A percentile compares a stretch with the other conserved stretches of the same genome.
These are phyloP conservation scores for Kitagawia praeruptora DNA, from an alignment of 129 eudicot species.

Conservation along the genomic window DNA sequence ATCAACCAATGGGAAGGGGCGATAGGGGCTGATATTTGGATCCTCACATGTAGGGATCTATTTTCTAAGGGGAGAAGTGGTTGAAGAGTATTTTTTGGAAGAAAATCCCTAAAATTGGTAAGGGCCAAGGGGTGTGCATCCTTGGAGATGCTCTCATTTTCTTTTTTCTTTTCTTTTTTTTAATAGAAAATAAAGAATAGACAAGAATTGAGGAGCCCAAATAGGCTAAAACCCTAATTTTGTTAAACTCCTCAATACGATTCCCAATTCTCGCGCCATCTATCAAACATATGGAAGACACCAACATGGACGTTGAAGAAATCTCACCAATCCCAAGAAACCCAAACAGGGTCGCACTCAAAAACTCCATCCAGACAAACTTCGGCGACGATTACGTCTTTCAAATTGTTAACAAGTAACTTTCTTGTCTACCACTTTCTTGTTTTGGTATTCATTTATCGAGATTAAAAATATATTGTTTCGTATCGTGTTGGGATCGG, in stretches of 20 bases:
- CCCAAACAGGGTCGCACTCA: slow-evolving; percentile 40
- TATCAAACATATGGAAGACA: slow-evolving; percentile 31
- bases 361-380: slow-evolving; percentile 78
- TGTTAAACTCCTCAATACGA: not conserved
- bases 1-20: too few species aligned
- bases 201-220: not conserved
- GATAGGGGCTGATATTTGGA: too few species aligned
- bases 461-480: not conserved
- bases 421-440: not conserved
- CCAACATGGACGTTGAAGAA: slow-evolving; percentile 47
- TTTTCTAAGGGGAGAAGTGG: too few species aligned
- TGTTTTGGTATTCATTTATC: not conserved
- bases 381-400: slow-evolving; percentile 94
- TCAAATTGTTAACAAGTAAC: slow-evolving; percentile 69
- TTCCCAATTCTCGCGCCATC: slow-evolving; percentile 14
- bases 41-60: too few species aligned
- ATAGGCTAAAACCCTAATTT: slow-evolving; percentile 25
- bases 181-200: too few species aligned
- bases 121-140: too few species aligned
- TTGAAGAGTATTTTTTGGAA: too few species aligned
- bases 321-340: not conserved
- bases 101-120: too few species aligned
- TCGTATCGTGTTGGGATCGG: not conserved
- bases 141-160: too few species aligned
- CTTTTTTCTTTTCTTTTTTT: too few species aligned